These are phyloP conservation scores for Huntiella savannae DNA, from an alignment of 2,329 filamentous ascomycete genomes.

Conservation along the genomic window DNA sequence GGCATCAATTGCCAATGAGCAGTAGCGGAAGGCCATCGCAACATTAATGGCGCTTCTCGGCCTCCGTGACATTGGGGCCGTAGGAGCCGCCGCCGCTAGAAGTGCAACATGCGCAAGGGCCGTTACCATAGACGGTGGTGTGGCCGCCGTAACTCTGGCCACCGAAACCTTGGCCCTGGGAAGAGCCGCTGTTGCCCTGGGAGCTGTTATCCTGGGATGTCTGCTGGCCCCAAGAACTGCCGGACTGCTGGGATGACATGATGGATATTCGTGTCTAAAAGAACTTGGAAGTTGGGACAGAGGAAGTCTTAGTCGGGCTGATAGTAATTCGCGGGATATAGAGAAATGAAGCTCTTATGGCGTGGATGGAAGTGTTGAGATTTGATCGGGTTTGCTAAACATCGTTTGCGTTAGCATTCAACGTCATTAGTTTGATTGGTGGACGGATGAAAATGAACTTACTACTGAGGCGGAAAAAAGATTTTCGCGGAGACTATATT, in stretches of 20 bases:
- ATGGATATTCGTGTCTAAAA: too few species aligned
- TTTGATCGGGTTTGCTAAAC: not conserved
- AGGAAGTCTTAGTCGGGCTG: conserved; percentile 26
- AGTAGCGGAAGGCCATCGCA: too few species aligned
- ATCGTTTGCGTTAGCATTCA: not conserved
- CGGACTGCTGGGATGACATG: too few species aligned
- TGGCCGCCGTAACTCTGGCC: conserved; percentile 36
- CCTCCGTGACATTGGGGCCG: conserved; percentile 32
- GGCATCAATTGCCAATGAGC: too few species aligned
- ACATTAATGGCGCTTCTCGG: conserved; percentile 26
- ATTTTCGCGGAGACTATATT: too few species aligned
- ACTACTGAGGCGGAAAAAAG: too few species aligned
- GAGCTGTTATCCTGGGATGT: conserved; percentile 10
- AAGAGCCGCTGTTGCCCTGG: conserved; percentile 26
- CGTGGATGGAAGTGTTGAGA: not conserved
- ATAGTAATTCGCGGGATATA: not conserved
- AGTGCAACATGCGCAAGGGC: conserved; percentile 36
- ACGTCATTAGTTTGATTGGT: not conserved
- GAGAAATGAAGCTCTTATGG: not conserved
- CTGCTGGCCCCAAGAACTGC: too few species aligned
- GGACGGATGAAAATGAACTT: too few species aligned
- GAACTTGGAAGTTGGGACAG: too few species aligned
- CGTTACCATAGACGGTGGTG: conserved; percentile 39
- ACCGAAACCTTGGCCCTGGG: conserved; percentile 27
- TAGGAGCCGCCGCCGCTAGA: conserved; percentile 32